These are phyloP conservation scores for Phragmites australis DNA, from an alignment of 176 grass and related monocot genomes.

Conservation along the genomic window DNA sequence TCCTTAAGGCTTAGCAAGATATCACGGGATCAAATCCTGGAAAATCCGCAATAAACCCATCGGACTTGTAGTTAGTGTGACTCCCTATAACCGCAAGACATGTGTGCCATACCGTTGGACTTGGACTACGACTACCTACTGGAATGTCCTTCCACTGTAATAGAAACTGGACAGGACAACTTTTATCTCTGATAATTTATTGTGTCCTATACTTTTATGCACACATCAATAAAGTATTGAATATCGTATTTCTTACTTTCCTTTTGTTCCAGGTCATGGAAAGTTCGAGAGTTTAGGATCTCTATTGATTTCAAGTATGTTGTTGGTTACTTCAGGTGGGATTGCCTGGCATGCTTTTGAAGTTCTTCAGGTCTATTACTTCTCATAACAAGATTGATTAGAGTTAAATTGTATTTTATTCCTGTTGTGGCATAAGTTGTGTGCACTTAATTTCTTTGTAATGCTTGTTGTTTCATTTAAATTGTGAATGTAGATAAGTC, in stretches of 20 bases:
- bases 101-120: neutral
- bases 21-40: neutral
- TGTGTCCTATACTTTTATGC: neutral
- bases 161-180: neutral
- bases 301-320: conserved; percentile 94
- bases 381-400: conserved; percentile 28
- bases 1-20: conserved; percentile 2
- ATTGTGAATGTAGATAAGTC: neutral
- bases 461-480: neutral
- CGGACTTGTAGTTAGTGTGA: neutral
- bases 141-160: conserved; percentile 8
- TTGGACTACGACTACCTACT: neutral
- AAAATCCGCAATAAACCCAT: neutral
- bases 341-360: conserved; percentile 99
- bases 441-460: neutral
- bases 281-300: conserved; percentile 90
- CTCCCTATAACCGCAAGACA: neutral
- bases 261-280: conserved; percentile 69
- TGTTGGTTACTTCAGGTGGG: conserved; percentile 86
- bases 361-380: conserved; percentile 85
- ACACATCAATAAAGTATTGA: neutral
- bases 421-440: neutral
- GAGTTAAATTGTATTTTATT: neutral
- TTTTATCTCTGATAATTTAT: neutral
- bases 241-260: conserved; percentile 13